Evolutionary conservation across 768 basidiomycete genomes (phyloP).

Genomic region (Auricularia auricula-judae): DNA sequence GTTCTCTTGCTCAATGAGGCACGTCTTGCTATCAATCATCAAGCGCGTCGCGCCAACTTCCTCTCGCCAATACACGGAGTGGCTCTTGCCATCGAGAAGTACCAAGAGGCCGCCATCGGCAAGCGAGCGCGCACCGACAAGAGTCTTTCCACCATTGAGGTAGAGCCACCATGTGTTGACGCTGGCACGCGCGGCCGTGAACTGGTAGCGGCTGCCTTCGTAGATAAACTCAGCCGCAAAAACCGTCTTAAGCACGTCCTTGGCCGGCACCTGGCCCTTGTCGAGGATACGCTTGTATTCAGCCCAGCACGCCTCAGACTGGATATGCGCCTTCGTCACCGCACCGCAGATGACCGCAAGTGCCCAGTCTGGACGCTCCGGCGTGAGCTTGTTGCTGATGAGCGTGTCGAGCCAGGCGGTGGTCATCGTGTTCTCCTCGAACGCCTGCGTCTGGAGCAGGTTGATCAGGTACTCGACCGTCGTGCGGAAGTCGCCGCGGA

Average conservation of each 20-base stretch:
- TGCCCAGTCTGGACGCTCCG: constrained; percentile 86
- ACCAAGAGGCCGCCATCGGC: constrained; percentile 93
- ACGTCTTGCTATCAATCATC: constrained; percentile 96
- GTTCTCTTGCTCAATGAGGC: constrained; percentile 97
- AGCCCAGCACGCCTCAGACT: constrained; percentile 77
- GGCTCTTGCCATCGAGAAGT: constrained; percentile 84
- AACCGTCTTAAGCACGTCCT: constrained; percentile 91
- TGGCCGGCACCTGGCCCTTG: constrained; percentile 94
- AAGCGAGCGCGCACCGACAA: constrained; percentile 84
- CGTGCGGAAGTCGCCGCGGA: constrained; percentile 96
- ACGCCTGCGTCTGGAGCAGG: constrained; percentile 88
- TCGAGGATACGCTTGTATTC: constrained; percentile 94
- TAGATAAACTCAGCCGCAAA: constrained; percentile 97
- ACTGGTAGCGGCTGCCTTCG: constrained; percentile 89
- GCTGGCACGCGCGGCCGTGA: constrained; percentile 89
- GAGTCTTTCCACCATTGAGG: constrained; percentile 87
- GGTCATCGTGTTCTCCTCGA: constrained; percentile 95
- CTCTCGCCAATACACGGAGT: constrained; percentile 96
- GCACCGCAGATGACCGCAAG: constrained; percentile 95
- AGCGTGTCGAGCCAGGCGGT: constrained; percentile 98
- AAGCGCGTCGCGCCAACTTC: constrained; percentile 89
- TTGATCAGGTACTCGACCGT: constrained; percentile 99
- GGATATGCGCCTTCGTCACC: constrained; percentile 87
- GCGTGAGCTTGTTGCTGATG: constrained; percentile 94
- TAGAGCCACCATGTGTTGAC: constrained; percentile 86